Evolutionary conservation across 1,284 basidiomycete species (phyloP).

Genomic region (Tremellales sp.): DNA sequence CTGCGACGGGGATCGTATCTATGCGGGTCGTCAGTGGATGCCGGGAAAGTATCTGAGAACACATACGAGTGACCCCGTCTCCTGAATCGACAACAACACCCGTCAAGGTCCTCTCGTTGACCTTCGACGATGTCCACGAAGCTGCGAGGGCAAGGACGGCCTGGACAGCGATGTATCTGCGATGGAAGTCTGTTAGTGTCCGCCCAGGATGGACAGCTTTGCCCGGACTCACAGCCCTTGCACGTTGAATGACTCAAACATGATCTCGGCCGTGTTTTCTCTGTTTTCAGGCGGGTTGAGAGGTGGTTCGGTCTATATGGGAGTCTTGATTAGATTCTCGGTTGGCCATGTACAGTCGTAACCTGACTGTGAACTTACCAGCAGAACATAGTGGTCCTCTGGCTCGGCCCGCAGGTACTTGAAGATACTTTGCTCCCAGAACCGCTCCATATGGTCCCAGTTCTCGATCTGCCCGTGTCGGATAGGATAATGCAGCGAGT

Average conservation of each 20-base stretch:
- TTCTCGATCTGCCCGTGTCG: constrained; percentile 98
- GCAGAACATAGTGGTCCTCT: constrained; percentile 96
- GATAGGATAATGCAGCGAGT: constrained; percentile 95
- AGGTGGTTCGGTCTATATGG: constrained; percentile 85
- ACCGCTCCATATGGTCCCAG: constrained; percentile 99
- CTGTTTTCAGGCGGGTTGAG: constrained; percentile 98
- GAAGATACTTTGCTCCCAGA: constrained; percentile 99
- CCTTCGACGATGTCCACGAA: constrained; percentile 92
- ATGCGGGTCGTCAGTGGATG: constrained; percentile 1
- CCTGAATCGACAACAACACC: constrained; percentile 99
- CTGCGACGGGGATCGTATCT: constrained; percentile 58
- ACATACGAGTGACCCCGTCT: constrained; percentile 86
- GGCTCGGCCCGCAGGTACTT: constrained; percentile 98
- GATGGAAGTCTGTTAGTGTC: not conserved
- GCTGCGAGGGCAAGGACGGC: constrained; percentile 98
- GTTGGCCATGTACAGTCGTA: not conserved
- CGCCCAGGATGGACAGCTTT: too few species aligned
- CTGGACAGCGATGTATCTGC: constrained; percentile 93
- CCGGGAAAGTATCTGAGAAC: not conserved
- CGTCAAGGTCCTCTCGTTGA: constrained; percentile 87
- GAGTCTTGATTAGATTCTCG: not conserved
- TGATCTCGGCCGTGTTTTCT: constrained; percentile 99
- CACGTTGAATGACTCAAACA: constrained; percentile 99
- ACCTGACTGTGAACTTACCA: constrained; percentile 59
- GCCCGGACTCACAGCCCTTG: constrained; percentile 53